Evolutionary conservation across 140 eudicot genomes (phyloP), one percentile per base, ranked within the genome.

Genomic region (Flaveria floridana): DNA sequence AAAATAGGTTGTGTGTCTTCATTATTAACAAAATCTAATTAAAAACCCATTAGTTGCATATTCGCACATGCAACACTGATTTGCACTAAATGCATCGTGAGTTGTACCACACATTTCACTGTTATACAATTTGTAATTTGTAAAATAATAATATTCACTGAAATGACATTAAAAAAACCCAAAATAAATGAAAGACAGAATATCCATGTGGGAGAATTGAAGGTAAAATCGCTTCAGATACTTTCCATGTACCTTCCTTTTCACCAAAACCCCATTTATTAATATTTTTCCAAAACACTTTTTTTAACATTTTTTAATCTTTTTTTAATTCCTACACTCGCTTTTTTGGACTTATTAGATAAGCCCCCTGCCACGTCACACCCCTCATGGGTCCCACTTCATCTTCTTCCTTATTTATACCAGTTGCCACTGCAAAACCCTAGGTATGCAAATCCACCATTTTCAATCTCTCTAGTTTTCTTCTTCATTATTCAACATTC

Each of bases 181-280:
- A 39, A 30, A 72, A 65, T 14, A 73, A 26, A 71, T 2, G 6
- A 37, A 80, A 59, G 84, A 76, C 80, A 80, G 77, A 79, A 74
- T 74, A 57, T 80, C 84, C 84, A 80, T 80, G 76, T 80, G 84
- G 79, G 76, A 68, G 79, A 74, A 80, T 80, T 80, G 53, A 77
- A 76, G 57, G 1, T 51, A 58, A 80, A 80, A 12, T 74, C 15
- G 53, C 42, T 37, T 19, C 71, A 74, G 58, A 74, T 68, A 74
- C 80, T 68, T 74, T 71, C 80, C 80, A 68, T 68, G 80, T 80
- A 74, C 80, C 84, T 80, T 80, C 84, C 84, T 74, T 63, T 39
- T 53, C 56, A 74, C 46, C 76, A 53, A 72, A 78, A 42, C 65
- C 21, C 65, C 15, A 6, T 34, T 13, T 48, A 11, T 48, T 48